Evolutionary conservation across 768 basidiomycete species (phyloP).

Genomic region (Mycena latifolia): DNA sequence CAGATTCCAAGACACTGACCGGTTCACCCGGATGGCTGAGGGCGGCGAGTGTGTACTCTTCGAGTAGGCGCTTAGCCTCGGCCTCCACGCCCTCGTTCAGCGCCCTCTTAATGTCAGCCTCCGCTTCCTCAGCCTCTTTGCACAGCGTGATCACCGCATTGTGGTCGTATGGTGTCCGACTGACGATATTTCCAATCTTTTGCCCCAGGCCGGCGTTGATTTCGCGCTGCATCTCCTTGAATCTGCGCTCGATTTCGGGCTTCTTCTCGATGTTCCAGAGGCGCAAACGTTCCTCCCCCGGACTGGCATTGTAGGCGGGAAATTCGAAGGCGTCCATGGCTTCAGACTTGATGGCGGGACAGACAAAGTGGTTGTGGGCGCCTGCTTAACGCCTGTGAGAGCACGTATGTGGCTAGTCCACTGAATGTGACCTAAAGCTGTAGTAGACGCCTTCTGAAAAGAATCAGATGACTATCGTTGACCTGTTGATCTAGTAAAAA

Average conservation of each 20-base stretch:
- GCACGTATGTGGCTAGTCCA: background rate
- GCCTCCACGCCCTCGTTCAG: conserved; percentile 24
- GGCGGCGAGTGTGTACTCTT: background rate
- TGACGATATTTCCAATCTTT: background rate
- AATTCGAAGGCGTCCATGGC: conserved; percentile 10
- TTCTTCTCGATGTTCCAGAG: conserved; percentile 29
- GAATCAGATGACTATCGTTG: conserved; percentile 12
- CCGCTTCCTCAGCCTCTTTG: conserved; percentile 8
- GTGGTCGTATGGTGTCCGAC: background rate
- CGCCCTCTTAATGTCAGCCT: background rate
- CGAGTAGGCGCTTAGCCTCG: conserved; percentile 1
- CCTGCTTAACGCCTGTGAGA: conserved; percentile 7
- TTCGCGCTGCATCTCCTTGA: conserved; percentile 25
- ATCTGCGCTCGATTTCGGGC: conserved; percentile 18
- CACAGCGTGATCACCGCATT: conserved; percentile 1
- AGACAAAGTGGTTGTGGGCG: background rate
- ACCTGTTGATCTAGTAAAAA: too few species aligned
- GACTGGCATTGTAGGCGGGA: conserved; percentile 4
- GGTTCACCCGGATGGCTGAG: conserved; percentile 22
- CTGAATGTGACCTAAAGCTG: conserved; percentile 13
- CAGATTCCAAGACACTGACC: conserved; percentile 12
- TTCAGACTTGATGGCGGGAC: background rate
- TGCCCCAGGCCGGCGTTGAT: conserved; percentile 19
- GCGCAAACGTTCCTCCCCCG: conserved; percentile 22
- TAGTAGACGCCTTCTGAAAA: background rate